A percentile compares a stretch with the other conserved stretches of the same genome.
These are phyloP conservation scores for Tuber aestivum DNA, from an alignment of 495 filamentous ascomycete genomes.

Conservation along the genomic window DNA sequence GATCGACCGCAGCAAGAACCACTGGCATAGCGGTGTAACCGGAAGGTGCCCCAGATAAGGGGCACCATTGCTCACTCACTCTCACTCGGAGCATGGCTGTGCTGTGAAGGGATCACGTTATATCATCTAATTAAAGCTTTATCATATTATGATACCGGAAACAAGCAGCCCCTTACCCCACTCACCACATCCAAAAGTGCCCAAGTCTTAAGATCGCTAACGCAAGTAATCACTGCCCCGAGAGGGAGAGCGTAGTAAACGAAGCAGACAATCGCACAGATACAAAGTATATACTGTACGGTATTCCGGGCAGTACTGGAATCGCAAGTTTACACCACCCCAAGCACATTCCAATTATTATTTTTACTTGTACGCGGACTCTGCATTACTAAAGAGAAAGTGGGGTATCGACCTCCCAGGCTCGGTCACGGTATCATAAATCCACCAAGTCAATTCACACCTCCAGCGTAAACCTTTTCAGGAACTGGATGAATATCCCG, in stretches of 20 bases:
- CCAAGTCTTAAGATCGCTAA: background rate
- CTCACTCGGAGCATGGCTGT: background rate
- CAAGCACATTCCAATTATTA: background rate
- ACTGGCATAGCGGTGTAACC: background rate
- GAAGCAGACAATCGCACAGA: background rate
- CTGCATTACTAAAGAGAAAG: background rate
- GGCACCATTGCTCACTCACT: background rate
- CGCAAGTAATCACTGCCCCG: background rate
- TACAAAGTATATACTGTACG: background rate
- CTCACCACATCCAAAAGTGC: background rate
- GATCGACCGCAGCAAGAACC: background rate
- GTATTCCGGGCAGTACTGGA: background rate
- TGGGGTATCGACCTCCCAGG: background rate
- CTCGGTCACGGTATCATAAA: background rate
- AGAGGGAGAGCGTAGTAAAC: background rate
- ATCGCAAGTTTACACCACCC: background rate
- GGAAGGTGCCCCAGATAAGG: background rate
- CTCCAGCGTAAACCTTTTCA: background rate
- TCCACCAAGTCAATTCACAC: background rate
- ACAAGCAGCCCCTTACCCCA: background rate
- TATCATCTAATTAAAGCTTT: background rate
- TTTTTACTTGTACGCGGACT: background rate
- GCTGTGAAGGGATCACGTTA: background rate
- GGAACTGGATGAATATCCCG: background rate
- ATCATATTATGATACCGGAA: background rate